phyloP scores from a whole-genome alignment of 108 stramenopile genomes.

The Parmales sp. region DNA sequence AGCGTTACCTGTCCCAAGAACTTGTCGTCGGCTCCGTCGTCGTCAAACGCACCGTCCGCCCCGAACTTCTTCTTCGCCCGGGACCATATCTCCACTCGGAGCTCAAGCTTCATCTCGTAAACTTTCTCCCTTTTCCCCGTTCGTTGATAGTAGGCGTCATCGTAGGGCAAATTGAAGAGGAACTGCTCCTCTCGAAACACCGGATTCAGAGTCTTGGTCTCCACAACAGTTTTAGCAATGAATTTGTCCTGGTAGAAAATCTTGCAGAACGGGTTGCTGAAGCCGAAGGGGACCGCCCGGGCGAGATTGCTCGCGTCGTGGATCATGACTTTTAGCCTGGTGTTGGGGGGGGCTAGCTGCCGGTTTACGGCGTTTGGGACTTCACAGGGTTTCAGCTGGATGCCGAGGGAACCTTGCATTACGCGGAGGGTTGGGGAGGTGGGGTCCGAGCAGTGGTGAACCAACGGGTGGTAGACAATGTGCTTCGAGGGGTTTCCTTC shows the following conservation, averaged over 20 bases:
- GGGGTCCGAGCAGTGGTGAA: background rate
- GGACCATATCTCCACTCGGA: background rate
- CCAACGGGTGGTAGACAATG: background rate
- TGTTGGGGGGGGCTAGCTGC: background rate
- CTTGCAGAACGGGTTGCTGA: background rate
- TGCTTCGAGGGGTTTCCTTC: background rate
- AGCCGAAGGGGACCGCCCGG: background rate
- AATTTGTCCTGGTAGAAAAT: background rate
- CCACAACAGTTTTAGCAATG: background rate
- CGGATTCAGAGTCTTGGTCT: slow-evolving; percentile 1
- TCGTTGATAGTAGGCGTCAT: background rate
- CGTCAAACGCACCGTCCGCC: too few relatives aligned
- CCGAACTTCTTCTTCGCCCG: background rate
- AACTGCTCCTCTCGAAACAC: slow-evolving; percentile 3
- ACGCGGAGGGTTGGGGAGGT: background rate
- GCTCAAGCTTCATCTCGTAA: background rate
- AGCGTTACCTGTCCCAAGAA: slow-evolving; percentile 1
- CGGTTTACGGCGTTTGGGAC: background rate
- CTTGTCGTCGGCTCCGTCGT: background rate
- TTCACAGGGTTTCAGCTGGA: background rate
- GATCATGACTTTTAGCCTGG: background rate
- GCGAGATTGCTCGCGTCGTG: slow-evolving; percentile 1
- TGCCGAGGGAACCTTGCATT: background rate
- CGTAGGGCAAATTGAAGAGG: background rate
- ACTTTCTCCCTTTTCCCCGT: background rate